A percentile compares a stretch with the other conserved stretches of the same genome.
Evolutionary conservation across 2,329 filamentous ascomycete species (phyloP).

Genomic region (Exophiala dermatitidis): DNA sequence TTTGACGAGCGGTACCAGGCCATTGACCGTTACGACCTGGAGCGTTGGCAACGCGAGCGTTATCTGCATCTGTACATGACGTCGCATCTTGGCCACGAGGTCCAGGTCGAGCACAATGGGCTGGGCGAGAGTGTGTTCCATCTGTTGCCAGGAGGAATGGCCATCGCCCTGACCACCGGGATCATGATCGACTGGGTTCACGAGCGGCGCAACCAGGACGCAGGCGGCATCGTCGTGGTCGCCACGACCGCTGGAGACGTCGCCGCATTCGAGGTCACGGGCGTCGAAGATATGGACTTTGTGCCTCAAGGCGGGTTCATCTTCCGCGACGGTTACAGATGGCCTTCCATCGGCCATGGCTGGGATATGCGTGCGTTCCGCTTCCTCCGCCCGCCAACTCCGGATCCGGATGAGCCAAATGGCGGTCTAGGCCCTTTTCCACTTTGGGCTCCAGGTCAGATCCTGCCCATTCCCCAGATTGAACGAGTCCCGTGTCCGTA

Average conservation of each 20-base stretch:
- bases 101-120: background rate
- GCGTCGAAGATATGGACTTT: background rate
- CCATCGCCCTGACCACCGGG: background rate
- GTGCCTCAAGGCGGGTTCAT: background rate
- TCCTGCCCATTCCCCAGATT: too few relatives aligned
- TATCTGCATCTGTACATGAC: background rate
- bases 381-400: too few relatives aligned
- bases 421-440: too few relatives aligned
- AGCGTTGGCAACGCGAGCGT: background rate
- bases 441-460: too few relatives aligned
- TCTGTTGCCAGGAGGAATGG: background rate
- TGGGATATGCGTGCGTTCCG: too few relatives aligned
- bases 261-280: background rate
- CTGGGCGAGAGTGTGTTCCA: background rate
- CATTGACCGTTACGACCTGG: background rate
- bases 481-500: too few relatives aligned
- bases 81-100: background rate
- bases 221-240: background rate
- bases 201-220: background rate
- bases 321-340: background rate
- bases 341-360: too few relatives aligned
- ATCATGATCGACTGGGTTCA: background rate
- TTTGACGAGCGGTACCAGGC: background rate
- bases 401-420: too few relatives aligned
- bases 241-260: background rate